Conservation (phyloP, 176 grass and related monocot genomes). For the Eragrostis curvula region DNA sequence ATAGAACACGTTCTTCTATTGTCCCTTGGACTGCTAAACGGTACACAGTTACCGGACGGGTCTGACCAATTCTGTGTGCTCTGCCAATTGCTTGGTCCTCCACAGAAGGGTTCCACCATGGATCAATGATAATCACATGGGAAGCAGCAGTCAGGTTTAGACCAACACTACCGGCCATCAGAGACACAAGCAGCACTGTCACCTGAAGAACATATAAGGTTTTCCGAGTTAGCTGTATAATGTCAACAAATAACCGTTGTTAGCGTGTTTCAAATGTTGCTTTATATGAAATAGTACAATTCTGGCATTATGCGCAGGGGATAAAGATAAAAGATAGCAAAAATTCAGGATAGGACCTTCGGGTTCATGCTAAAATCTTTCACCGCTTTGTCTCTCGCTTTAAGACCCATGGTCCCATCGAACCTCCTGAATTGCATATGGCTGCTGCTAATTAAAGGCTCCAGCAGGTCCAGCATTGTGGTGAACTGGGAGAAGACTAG, state of each 20-base stretch:
- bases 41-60: constrained; percentile 67
- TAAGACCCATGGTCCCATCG: constrained; percentile 74
- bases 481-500: constrained; percentile 95
- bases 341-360: neutral
- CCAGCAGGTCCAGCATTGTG: constrained; percentile 80
- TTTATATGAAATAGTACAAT: constrained; percentile 39
- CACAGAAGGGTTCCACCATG: constrained; percentile 80
- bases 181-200: constrained; percentile 75
- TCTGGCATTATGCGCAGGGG: no score
- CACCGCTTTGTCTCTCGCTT: constrained; percentile 58
- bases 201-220: constrained; percentile 51
- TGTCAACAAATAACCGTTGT: no score
- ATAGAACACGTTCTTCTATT: constrained; percentile 77
- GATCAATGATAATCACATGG: constrained; percentile 86
- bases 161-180: constrained; percentile 77
- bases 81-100: constrained; percentile 81
- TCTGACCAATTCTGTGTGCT: constrained; percentile 80
- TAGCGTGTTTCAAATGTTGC: neutral
- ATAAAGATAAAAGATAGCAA: no score
- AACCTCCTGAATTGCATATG: constrained; percentile 74
- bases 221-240: neutral
- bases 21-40: constrained; percentile 66
- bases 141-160: constrained; percentile 76
- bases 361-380: constrained; percentile 55
- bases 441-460: constrained; percentile 62